A percentile compares a stretch with the other conserved stretches of the same genome.
These are phyloP conservation scores for Clavispora carvajalis DNA, from an alignment of 805 yeast genomes.

Conservation along the genomic window DNA sequence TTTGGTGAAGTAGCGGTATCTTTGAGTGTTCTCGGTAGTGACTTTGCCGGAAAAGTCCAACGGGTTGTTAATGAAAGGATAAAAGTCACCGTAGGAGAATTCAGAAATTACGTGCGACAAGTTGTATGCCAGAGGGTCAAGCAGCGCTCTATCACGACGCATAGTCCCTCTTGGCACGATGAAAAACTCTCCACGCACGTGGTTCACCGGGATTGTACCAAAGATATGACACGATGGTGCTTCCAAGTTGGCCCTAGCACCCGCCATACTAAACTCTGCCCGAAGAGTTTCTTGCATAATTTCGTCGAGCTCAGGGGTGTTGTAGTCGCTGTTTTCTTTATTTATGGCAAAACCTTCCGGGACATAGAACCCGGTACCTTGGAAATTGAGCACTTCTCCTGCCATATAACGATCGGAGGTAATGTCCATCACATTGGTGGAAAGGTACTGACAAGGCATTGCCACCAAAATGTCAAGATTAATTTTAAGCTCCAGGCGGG, in stretches of 20 bases:
- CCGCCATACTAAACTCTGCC: slow-evolving; percentile 53
- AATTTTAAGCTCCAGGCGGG: slow-evolving; percentile 55
- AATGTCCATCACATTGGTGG: slow-evolving; percentile 70
- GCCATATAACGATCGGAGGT: slow-evolving; percentile 79
- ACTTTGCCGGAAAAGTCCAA: slow-evolving; percentile 67
- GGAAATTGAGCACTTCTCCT: slow-evolving; percentile 65
- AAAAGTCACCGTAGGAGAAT: slow-evolving; percentile 85
- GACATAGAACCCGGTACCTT: slow-evolving; percentile 54
- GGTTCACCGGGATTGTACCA: slow-evolving; percentile 79
- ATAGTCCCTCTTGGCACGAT: slow-evolving; percentile 76
- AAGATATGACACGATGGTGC: slow-evolving; percentile 82
- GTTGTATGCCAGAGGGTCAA: slow-evolving; percentile 51
- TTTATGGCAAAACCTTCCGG: slow-evolving; percentile 48
- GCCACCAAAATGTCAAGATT: slow-evolving; percentile 78
- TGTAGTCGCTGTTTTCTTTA: slow-evolving; percentile 40
- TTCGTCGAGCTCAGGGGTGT: slow-evolving; percentile 61
- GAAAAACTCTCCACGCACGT: slow-evolving; percentile 80
- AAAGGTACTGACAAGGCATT: slow-evolving; percentile 75
- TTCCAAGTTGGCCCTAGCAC: slow-evolving; percentile 42
- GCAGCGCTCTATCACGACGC: slow-evolving; percentile 44
- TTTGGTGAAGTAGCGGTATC: slow-evolving; percentile 61
- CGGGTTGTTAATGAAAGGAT: slow-evolving; percentile 84
- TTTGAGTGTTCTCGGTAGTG: slow-evolving; percentile 44
- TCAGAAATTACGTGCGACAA: slow-evolving; percentile 84
- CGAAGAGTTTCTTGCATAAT: slow-evolving; percentile 60